phyloP scores from a whole-genome alignment of 2,329 filamentous ascomycete genomes.

The Didymella segeticola region DNA sequence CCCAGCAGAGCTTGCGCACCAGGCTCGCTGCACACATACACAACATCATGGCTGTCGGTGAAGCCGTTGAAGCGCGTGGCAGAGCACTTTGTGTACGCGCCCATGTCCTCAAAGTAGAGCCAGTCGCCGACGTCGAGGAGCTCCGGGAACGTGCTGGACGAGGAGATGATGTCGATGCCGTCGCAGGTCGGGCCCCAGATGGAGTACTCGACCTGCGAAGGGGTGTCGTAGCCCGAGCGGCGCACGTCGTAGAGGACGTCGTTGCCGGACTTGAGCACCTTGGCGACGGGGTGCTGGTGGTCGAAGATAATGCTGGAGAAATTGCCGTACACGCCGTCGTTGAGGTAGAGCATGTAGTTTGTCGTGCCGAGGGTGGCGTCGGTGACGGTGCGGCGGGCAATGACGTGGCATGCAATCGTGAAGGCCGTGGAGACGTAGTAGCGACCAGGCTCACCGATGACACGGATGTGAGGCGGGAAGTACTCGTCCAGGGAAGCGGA shows the following conservation, averaged over 20 bases:
- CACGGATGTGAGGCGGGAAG: constrained; percentile 80
- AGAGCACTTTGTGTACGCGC: constrained; percentile 97
- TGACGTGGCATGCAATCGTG: constrained; percentile 93
- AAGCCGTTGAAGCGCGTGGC: constrained; percentile 98
- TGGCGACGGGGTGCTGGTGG: constrained; percentile 88
- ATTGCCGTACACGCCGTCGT: constrained; percentile 97
- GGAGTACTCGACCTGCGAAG: constrained; percentile 76
- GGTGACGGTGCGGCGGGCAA: constrained; percentile 87
- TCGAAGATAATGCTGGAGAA: constrained; percentile 99
- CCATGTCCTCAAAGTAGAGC: constrained; percentile 99
- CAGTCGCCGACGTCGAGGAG: constrained; percentile 92
- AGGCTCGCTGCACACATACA: constrained; percentile 94
- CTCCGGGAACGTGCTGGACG: constrained; percentile 77
- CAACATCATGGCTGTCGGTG: constrained; percentile 86
- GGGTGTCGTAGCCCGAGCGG: constrained; percentile 55
- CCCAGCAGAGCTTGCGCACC: constrained; percentile 77
- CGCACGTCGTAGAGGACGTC: constrained; percentile 61
- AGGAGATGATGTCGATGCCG: constrained; percentile 92
- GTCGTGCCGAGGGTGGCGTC: constrained; percentile 70
- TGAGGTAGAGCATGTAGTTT: constrained; percentile 96
- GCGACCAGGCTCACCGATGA: constrained; percentile 95
- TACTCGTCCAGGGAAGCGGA: constrained; percentile 82
- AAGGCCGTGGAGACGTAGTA: constrained; percentile 96
- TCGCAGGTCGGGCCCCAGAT: constrained; percentile 99
- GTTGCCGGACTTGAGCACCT: constrained; percentile 72